Evolutionary conservation across 352 stramenopile genomes (phyloP).

Genomic region (Discostella stelligera): DNA sequence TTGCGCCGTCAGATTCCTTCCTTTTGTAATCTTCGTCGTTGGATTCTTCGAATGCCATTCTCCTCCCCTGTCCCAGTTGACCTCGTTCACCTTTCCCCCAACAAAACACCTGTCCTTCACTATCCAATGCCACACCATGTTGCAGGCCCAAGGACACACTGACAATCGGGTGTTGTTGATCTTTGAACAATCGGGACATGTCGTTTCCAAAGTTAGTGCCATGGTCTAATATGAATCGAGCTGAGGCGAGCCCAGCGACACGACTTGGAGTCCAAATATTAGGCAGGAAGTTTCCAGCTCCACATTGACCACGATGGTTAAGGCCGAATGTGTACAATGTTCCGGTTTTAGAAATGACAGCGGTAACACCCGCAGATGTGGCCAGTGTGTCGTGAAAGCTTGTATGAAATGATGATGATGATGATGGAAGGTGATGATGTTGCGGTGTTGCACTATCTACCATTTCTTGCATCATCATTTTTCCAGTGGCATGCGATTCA

Average conservation of each 20-base stretch:
- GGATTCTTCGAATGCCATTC: slow-evolving; percentile 16
- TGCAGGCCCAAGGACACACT: slow-evolving; percentile 72
- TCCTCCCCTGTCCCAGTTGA: slow-evolving; percentile 59
- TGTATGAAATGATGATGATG: slow-evolving; percentile 11
- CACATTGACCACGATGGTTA: slow-evolving; percentile 75
- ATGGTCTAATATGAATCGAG: slow-evolving; percentile 35
- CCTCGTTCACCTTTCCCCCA: slow-evolving; percentile 74
- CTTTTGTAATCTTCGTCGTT: neutral
- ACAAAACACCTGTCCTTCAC: slow-evolving; percentile 58
- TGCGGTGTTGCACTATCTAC: neutral
- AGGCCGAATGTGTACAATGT: slow-evolving; percentile 69
- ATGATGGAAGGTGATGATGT: neutral
- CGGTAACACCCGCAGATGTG: slow-evolving; percentile 62
- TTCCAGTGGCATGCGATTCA: neutral
- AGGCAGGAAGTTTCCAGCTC: slow-evolving; percentile 51
- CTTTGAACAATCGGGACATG: slow-evolving; percentile 31
- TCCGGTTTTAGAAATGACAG: slow-evolving; percentile 58
- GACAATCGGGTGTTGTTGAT: slow-evolving; percentile 66
- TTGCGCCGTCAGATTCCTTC: neutral
- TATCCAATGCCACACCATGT: slow-evolving; percentile 69
- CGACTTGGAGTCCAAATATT: slow-evolving; percentile 70
- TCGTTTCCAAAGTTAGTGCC: slow-evolving; percentile 17
- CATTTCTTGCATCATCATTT: neutral
- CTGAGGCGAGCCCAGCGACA: slow-evolving; percentile 42
- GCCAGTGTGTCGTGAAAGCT: slow-evolving; percentile 44